phyloP scores from a whole-genome alignment of 371 early-diverging fungal genomes.

The Mucor lusitanicus region DNA sequence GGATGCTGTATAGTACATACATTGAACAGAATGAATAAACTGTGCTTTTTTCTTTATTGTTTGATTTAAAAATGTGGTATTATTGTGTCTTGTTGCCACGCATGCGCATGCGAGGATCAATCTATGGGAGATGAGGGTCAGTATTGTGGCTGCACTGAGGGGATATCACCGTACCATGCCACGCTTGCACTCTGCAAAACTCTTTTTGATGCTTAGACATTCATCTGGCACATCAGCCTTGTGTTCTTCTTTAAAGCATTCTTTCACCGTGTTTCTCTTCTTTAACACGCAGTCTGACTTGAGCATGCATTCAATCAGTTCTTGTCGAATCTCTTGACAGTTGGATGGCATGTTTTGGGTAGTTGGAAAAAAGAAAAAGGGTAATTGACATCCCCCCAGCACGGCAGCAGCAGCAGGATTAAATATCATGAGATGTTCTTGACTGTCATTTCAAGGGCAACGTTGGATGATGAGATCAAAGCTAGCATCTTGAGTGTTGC shows the following conservation, averaged over 20 bases:
- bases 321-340: constrained; percentile 72
- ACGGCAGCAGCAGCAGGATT: neutral
- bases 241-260: constrained; percentile 67
- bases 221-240: constrained; percentile 61
- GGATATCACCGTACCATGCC: constrained; percentile 55
- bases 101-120: constrained; percentile 55
- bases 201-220: constrained; percentile 66
- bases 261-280: constrained; percentile 63
- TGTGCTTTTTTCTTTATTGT: constrained; percentile 3
- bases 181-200: constrained; percentile 71
- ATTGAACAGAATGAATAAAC: neutral
- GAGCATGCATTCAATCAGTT: constrained; percentile 70
- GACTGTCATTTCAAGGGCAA: neutral
- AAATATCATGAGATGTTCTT: neutral
- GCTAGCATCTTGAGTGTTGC: neutral
- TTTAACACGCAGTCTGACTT: constrained; percentile 74
- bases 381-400: neutral
- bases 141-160: neutral
- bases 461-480: neutral
- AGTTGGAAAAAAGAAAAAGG: neutral
- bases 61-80: constrained; percentile 3
- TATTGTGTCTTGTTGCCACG: constrained; percentile 51
- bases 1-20: neutral
- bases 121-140: constrained; percentile 19
- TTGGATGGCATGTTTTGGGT: constrained; percentile 55